These are phyloP conservation scores for Angophora floribunda DNA, from an alignment of 345 rosid species.

Conservation along the genomic window DNA sequence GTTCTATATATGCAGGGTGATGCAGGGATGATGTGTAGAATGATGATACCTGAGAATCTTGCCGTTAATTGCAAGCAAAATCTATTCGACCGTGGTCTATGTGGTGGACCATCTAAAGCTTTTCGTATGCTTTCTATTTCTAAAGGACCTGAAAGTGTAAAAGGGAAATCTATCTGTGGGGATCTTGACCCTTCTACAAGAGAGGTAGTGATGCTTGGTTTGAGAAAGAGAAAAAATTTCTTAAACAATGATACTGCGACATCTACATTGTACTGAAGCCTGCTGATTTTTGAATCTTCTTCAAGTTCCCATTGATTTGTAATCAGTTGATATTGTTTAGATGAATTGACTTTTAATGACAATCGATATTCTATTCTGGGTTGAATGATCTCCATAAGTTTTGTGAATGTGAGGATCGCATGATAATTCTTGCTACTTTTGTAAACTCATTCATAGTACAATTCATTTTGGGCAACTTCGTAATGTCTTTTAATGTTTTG, in stretches of 20 bases:
- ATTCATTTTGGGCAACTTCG: neutral
- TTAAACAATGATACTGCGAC: neutral
- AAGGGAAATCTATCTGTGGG: slow-evolving; percentile 10
- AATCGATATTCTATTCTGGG: neutral
- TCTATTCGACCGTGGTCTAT: slow-evolving; percentile 35
- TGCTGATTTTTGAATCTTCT: neutral
- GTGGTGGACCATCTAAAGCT: slow-evolving; percentile 42
- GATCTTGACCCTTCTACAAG: slow-evolving; percentile 24
- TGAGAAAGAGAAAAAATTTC: neutral
- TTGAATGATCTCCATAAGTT: neutral
- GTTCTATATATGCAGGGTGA: slow-evolving; percentile 9
- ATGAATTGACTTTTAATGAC: neutral
- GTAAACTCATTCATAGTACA: neutral
- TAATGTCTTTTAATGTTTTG: neutral
- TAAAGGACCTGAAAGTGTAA: slow-evolving; percentile 18
- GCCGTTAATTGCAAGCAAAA: slow-evolving; percentile 20
- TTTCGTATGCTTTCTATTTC: slow-evolving; percentile 46
- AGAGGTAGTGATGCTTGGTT: slow-evolving; percentile 35
- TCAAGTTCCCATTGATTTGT: neutral
- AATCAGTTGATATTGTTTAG: neutral
- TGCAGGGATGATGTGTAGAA: slow-evolving; percentile 52
- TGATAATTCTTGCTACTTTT: neutral
- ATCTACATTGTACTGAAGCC: neutral
- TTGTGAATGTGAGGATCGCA: neutral
- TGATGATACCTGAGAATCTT: slow-evolving; percentile 30